Base-by-base conservation (phyloP, 78 protist species). In the Pigoraptor vietnamica region DNA sequence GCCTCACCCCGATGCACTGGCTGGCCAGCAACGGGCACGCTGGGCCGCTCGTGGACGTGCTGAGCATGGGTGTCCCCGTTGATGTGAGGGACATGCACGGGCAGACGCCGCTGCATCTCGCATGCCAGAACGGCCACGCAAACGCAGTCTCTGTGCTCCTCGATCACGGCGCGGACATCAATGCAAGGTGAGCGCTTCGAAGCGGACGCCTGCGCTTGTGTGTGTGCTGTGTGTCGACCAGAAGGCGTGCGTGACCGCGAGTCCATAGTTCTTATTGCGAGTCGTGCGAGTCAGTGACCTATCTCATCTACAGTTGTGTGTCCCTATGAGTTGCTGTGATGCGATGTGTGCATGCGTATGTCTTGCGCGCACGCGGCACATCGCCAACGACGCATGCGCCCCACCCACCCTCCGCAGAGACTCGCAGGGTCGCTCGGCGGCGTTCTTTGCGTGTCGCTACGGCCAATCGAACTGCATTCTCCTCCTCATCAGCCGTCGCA, bases 101-200 rank as follows among this genome's bases (percentile, higher is more conserved):
- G 24, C 79, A 88, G 83, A 88, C 90, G 32, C n/a, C 35, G 1
- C 90, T 88, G 83, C 90, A 88, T 38, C 19, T 88, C 21, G 90
- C 90, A 21, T 39, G 83, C 82, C 81, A 40, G 29, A 48, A 33
- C 1, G 90, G 90, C 6, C 90, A 88, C 39, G 6, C 25, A 48
- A 25, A 25, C 9, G 24, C 24, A 1, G 39, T 88, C 23, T 23
- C 0, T 6, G n/a, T 14, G 39, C 39, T 88, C 82, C 81, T 88
- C 34, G 83, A 48, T 10, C 37, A 32, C 83, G 40, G 39, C 40
- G 34, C 29, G 25, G 90, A 87, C 39, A 35, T 88, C 82, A 21
- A 48, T 29, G 90, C 55, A 34, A 9, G 86, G 86, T 14, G 14
- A 48, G 67, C n/a, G n/a, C n/a, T n/a, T n/a, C n/a, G n/a, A n/a